These are phyloP conservation scores for Podospora fimiseda DNA, from an alignment of 495 filamentous ascomycete genomes.

Conservation along the genomic window DNA sequence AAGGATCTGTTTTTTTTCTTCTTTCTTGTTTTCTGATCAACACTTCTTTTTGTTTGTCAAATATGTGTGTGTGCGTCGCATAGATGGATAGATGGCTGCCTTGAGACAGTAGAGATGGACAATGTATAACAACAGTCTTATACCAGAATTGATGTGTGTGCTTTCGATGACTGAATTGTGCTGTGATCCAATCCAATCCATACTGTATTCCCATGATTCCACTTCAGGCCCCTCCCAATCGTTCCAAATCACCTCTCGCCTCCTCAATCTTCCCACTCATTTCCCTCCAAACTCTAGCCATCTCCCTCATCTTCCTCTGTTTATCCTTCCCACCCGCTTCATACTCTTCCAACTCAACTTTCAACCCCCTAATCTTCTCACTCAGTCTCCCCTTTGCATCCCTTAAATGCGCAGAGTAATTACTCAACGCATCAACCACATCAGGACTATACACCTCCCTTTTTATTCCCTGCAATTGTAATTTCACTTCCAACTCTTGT, in stretches of 20 bases:
- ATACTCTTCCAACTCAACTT: slow-evolving; percentile 49
- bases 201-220: not conserved
- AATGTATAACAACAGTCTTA: not conserved
- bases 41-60: not conserved
- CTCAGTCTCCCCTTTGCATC: slow-evolving; percentile 44
- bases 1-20: not conserved
- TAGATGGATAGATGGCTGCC: not conserved
- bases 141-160: not conserved
- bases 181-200: not conserved
- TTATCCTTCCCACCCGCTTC: slow-evolving; percentile 27
- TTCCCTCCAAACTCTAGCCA: slow-evolving; percentile 53
- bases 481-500: slow-evolving; percentile 32
- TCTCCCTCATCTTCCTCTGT: slow-evolving; percentile 49
- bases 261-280: slow-evolving; percentile 49
- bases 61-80: not conserved
- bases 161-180: not conserved
- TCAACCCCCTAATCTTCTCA: slow-evolving; percentile 38
- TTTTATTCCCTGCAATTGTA: slow-evolving; percentile 22
- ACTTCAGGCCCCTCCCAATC: slow-evolving; percentile 35
- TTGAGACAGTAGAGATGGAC: not conserved
- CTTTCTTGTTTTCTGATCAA: not conserved
- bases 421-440: slow-evolving; percentile 47
- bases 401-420: slow-evolving; percentile 49
- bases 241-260: slow-evolving; percentile 52
- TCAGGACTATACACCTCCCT: slow-evolving; percentile 52